Percentiles rank a stretch among this genome's conserved stretches.
These are phyloP conservation scores for Geotrichum carabidarum DNA, from an alignment of 1,139 yeast genomes.

Conservation along the genomic window DNA sequence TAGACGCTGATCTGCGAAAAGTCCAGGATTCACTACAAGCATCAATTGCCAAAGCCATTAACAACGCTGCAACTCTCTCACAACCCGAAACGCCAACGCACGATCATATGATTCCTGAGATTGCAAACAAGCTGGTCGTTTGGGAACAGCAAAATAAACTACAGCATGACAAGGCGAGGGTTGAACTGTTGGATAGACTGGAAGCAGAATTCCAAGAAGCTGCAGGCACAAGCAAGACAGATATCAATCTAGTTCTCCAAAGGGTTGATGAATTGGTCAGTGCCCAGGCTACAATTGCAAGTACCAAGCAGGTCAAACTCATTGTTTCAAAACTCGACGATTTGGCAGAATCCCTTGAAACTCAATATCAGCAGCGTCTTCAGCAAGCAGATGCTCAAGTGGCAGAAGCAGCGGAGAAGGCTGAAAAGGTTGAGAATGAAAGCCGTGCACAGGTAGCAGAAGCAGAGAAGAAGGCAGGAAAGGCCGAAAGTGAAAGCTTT, in stretches of 20 bases:
- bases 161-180: constrained; percentile 7
- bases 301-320: not conserved
- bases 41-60: constrained; percentile 6
- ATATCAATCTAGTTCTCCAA: not conserved
- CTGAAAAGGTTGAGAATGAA: not conserved
- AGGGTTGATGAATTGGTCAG: not conserved
- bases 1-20: constrained; percentile 11
- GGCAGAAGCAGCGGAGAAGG: not conserved
- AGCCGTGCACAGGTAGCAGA: not conserved
- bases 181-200: constrained; percentile 4
- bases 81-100: constrained; percentile 5
- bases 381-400: not conserved
- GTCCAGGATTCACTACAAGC: constrained; percentile 9
- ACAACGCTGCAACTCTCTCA: constrained; percentile 6
- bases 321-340: not conserved
- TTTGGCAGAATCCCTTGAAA: not conserved
- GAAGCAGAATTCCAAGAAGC: not conserved
- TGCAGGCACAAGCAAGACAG: not conserved
- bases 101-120: constrained; percentile 13
- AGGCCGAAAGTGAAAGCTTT: not conserved
- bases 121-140: not conserved
- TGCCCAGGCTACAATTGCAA: not conserved
- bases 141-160: constrained; percentile 4
- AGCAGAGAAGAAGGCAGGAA: not conserved
- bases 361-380: not conserved